Percentiles rank a stretch among this genome's conserved stretches.
These are phyloP conservation scores for Nicotiana tomentosiformis DNA, from an alignment of 257 asterid species.

Conservation along the genomic window DNA sequence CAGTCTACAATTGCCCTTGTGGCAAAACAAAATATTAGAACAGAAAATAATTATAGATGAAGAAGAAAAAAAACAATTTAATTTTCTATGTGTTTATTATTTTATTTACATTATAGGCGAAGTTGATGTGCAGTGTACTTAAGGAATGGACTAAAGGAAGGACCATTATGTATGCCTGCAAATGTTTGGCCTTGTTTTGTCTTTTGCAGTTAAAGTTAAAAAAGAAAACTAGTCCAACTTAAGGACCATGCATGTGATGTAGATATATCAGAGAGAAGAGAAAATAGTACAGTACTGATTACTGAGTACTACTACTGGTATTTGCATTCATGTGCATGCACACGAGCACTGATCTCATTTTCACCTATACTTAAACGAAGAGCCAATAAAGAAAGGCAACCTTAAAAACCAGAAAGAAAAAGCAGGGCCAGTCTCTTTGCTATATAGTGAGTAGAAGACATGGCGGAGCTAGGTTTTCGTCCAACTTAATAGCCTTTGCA, in stretches of 20 bases:
- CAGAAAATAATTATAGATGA: background rate
- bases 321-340: background rate
- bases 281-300: background rate
- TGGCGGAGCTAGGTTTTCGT: no score
- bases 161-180: background rate
- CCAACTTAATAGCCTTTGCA: no score
- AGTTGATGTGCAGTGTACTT: background rate
- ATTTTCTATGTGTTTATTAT: background rate
- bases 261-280: background rate
- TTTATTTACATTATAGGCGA: background rate
- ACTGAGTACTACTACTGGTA: background rate
- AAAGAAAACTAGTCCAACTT: background rate
- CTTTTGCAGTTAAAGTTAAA: background rate
- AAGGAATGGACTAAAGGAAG: background rate
- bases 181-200: background rate
- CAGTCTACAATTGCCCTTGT: background rate
- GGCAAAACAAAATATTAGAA: background rate
- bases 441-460: background rate
- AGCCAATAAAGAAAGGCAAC: conserved; percentile 4
- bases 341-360: background rate
- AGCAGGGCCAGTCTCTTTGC: background rate
- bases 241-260: background rate
- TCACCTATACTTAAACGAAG: background rate
- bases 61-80: background rate
- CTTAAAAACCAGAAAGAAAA: background rate